Evolutionary conservation across 108 stramenopile species (phyloP), one percentile per base, ranked within the genome.

Genomic region (Cylindrotheca fusiformis): DNA sequence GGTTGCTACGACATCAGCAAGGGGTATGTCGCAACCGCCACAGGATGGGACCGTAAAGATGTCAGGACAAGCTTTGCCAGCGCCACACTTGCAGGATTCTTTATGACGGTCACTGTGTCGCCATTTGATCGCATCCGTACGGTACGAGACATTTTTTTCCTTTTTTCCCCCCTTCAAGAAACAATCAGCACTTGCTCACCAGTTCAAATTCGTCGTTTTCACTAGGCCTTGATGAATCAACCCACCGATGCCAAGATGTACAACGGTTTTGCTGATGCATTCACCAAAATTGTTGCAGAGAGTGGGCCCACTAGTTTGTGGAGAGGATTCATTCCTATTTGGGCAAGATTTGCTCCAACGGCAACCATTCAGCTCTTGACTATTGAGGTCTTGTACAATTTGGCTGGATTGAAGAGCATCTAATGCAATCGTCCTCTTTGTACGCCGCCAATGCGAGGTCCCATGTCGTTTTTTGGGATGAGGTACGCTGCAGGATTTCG

Each of bases 291-390:
- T 24, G 60, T 91, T n/a, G 55, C 70, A 45, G 63, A 70, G 23
- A 88, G 83, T 48, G 94, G 94, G 41, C 78, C 84, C 3, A 49
- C 72, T 19, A 76, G 76, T 57, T 73, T 95, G 61, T 95, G 87
- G 85, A 66, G 86, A 41, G 94, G 94, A 58, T 95, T 95, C 65
- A 61, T 91, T 22, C 94, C 94, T 8, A 91, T 95, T 22, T 91
- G 90, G 90, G 90, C 86, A 5, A 74, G 94, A 41, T 92, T 95
- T 75, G 94, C 94, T 21, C 94, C 94, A 3, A 84, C 85, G 55
- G 89, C 94, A 0, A 91, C 89, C 5, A 55, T 95, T 21, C 94
- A 95, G 71, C 70, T 94, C 54, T 76, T 96, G 76, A 85, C 84
- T 12, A 83, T 96, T 74, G 95, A 96, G 65, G 69, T 75, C 57